A percentile compares a stretch with the other conserved stretches of the same genome.
Conservation (phyloP, 1,139 yeast genomes). For the Candida tetrigidarum region DNA sequence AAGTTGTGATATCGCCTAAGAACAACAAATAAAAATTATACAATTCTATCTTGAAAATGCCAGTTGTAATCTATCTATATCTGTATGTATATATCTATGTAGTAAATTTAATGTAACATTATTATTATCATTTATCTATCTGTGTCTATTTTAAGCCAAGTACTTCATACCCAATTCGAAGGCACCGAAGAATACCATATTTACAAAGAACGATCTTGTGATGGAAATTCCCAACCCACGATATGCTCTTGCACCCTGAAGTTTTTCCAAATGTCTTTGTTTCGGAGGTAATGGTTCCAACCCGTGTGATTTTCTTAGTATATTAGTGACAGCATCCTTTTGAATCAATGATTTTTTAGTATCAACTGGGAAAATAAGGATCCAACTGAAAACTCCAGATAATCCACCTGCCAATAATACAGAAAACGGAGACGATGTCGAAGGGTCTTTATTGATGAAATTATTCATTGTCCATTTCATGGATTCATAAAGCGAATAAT, state of each 20-base stretch:
- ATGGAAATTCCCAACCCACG: conserved; percentile 79
- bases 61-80: too few relatives aligned
- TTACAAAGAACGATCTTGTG: conserved; percentile 69
- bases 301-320: conserved; percentile 56
- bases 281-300: conserved; percentile 36
- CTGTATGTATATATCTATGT: conserved; percentile 1
- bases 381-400: conserved; percentile 78
- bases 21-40: too few relatives aligned
- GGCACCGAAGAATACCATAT: conserved; percentile 74
- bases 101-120: conserved; percentile 5
- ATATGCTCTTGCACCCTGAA: conserved; percentile 59
- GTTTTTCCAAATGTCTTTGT: conserved; percentile 34
- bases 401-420: conserved; percentile 72
- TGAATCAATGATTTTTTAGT: conserved; percentile 78
- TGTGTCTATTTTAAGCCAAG: conserved; percentile 16
- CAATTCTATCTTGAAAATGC: neutral
- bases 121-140: neutral
- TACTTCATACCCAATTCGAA: conserved; percentile 70
- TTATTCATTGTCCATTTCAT: conserved; percentile 53
- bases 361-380: conserved; percentile 76
- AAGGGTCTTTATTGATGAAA: conserved; percentile 34
- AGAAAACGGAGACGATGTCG: conserved; percentile 36
- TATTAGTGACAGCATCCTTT: conserved; percentile 70
- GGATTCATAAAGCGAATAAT: conserved; percentile 77
- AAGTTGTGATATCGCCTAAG: neutral